A percentile compares a stretch with the other conserved stretches of the same genome.
These are phyloP conservation scores for Musa beccarii DNA, from an alignment of 176 grass and related monocot genomes.

Conservation along the genomic window DNA sequence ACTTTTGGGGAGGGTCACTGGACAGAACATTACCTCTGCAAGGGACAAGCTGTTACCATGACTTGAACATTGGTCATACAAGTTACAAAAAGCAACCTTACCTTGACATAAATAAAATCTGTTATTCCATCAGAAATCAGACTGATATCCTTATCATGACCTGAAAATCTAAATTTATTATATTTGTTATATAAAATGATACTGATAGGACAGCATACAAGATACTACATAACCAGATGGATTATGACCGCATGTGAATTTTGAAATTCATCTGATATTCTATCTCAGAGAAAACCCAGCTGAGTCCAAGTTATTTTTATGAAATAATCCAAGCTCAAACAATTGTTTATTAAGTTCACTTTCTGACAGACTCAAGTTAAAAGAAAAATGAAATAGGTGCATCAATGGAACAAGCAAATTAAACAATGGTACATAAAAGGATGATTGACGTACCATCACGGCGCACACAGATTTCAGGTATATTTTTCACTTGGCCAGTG, in stretches of 20 bases:
- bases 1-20: no score
- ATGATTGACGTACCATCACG: slow-evolving; percentile 22
- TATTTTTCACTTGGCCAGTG: slow-evolving; percentile 64
- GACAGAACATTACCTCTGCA: no score
- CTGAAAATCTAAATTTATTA: no score
- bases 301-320: background rate
- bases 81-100: no score
- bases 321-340: background rate
- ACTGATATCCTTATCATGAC: no score
- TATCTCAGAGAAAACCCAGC: background rate
- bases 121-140: no score
- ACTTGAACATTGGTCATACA: no score
- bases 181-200: background rate
- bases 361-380: background rate
- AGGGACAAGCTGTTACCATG: no score
- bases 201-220: background rate
- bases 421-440: no score
- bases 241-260: no score
- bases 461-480: slow-evolving; percentile 72
- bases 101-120: no score
- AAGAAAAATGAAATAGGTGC: background rate
- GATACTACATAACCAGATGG: background rate
- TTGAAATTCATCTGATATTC: background rate
- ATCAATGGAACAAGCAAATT: background rate
- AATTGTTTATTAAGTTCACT: background rate